phyloP scores from a whole-genome alignment of 2,329 filamentous ascomycete species.

The Pestalotiopsis sp. region DNA sequence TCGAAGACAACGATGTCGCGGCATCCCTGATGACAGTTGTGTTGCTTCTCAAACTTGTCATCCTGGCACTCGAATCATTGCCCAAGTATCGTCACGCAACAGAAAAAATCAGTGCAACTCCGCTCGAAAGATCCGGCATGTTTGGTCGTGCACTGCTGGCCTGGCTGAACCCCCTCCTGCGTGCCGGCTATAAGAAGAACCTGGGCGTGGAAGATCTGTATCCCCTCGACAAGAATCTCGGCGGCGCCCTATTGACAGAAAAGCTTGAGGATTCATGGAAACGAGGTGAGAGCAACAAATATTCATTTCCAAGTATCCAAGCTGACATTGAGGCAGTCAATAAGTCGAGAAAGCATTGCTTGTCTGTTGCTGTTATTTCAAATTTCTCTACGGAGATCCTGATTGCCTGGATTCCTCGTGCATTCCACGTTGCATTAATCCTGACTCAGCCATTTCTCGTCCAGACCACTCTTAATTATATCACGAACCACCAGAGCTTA shows the following conservation, averaged over 20 bases:
- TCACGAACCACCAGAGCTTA: not conserved
- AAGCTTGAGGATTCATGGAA: not conserved
- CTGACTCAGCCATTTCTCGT: slow-evolving; percentile 7
- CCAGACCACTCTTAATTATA: slow-evolving; percentile 3
- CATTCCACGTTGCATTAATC: slow-evolving; percentile 4
- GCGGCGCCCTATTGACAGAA: not conserved
- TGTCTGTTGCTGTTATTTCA: not conserved
- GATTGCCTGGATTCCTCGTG: slow-evolving; percentile 1
- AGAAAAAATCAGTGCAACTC: not conserved
- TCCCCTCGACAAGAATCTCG: not conserved
- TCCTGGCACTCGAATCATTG: slow-evolving; percentile 3
- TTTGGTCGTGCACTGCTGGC: slow-evolving; percentile 2
- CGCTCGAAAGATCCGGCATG: slow-evolving; percentile 6
- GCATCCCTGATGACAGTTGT: slow-evolving; percentile 2
- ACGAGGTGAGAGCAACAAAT: not conserved
- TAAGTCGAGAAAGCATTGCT: slow-evolving; percentile 7
- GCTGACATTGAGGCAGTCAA: not conserved
- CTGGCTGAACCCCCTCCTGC: slow-evolving; percentile 8
- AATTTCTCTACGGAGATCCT: slow-evolving; percentile 3
- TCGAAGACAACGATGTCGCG: not conserved
- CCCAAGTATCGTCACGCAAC: not conserved
- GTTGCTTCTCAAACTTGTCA: not conserved
- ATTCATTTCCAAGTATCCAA: not conserved
- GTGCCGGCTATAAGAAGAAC: not conserved
- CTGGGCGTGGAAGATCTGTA: not conserved